Evolutionary conservation across 2,329 filamentous ascomycete genomes (phyloP).

Genomic region (Colletotrichum orchidophilum): DNA sequence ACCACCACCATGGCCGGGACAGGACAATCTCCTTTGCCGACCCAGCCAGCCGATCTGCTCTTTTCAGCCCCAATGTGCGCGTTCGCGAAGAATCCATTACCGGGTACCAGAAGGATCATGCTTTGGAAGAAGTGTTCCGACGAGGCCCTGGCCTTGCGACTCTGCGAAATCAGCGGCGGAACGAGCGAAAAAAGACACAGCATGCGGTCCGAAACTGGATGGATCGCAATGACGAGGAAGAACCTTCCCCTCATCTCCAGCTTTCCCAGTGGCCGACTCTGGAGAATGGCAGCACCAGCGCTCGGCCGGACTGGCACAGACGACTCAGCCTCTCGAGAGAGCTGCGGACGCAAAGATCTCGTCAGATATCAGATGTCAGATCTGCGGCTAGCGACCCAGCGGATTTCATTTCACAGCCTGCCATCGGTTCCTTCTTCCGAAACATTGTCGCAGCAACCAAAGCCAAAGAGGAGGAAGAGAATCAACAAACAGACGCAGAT

Average conservation of each 20-base stretch:
- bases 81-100: conserved; percentile 87
- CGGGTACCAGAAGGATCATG: conserved; percentile 89
- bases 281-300: conserved; percentile 49
- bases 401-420: conserved; percentile 60
- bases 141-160: conserved; percentile 72
- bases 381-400: conserved; percentile 72
- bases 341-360: conserved; percentile 52
- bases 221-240: conserved; percentile 71
- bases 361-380: conserved; percentile 64
- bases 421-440: conserved; percentile 30
- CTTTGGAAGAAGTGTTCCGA: conserved; percentile 90
- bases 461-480: conserved; percentile 50
- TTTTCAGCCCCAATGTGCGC: conserved; percentile 79
- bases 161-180: conserved; percentile 66
- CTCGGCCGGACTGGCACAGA: conserved; percentile 57
- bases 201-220: conserved; percentile 92
- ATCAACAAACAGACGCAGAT: conserved; percentile 81
- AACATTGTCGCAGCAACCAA: conserved; percentile 28
- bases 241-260: conserved; percentile 47
- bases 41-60: conserved; percentile 62
- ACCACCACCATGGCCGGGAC: conserved; percentile 59
- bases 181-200: conserved; percentile 77
- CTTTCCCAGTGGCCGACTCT: conserved; percentile 60
- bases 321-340: conserved; percentile 64
- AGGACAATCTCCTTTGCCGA: conserved; percentile 67